Evolutionary conservation across 805 yeast genomes (phyloP).

Genomic region (Kodamaea jinghongensis): DNA sequence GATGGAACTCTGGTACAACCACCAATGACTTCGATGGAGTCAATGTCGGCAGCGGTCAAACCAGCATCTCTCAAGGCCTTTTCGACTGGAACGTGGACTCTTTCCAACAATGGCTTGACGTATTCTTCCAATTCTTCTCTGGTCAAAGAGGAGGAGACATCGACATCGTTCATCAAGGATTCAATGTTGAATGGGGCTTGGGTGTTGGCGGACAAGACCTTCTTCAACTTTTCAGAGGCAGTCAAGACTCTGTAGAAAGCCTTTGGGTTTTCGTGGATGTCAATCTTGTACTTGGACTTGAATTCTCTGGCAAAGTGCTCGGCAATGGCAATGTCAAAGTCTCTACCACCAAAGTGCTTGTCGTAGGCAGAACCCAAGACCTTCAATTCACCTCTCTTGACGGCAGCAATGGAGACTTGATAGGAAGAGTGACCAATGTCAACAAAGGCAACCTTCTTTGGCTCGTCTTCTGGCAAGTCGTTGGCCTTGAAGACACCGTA

Average conservation of each 20-base stretch:
- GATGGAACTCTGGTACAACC: conserved; percentile 98
- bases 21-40: conserved; percentile 93
- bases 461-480: conserved; percentile 92
- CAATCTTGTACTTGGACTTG: conserved; percentile 88
- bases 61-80: conserved; percentile 80
- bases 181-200: conserved; percentile 93
- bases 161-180: conserved; percentile 96
- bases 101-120: conserved; percentile 75
- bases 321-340: conserved; percentile 90
- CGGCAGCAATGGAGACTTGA: conserved; percentile 84
- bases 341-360: conserved; percentile 98
- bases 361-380: conserved; percentile 89
- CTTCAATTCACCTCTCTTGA: conserved; percentile 95
- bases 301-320: conserved; percentile 93
- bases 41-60: conserved; percentile 68
- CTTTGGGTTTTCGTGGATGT: conserved; percentile 86
- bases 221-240: conserved; percentile 91
- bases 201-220: conserved; percentile 93
- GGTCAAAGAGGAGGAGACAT: conserved; percentile 82
- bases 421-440: conserved; percentile 97
- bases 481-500: conserved; percentile 95
- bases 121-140: conserved; percentile 93
- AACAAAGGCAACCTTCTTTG: conserved; percentile 85
- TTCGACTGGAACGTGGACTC: conserved; percentile 76
- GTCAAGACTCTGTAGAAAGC: conserved; percentile 90